Base-by-base conservation (phyloP, 73 alveolate genomes). In the Paramecium sonneborni region DNA sequence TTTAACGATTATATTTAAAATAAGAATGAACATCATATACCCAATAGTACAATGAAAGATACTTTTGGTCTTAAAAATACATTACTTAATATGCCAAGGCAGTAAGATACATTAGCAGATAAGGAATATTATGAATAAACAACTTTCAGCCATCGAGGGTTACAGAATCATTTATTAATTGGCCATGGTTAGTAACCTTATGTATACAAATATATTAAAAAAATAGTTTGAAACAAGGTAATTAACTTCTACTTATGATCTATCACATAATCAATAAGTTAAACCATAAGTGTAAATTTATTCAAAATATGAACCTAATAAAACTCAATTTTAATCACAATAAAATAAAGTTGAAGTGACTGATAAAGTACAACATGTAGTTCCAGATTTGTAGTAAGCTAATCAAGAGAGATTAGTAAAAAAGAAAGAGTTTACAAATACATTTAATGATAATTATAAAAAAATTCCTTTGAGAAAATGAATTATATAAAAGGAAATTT, bases 381-480 rank as follows among this genome's bases (percentile, higher is more conserved):
- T 79, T 4, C 90, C 90, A 43, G 74, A 79, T 79, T 43, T 46
- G 11, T 10, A 44, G 5, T 6, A 79, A 79, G 43, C 48, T 5
- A 76, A 76, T 41, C 15, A 86, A 62, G 82, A 88, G 21, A 88
- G 87, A 24, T 23, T 43, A n/a, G 85, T 56, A 44, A 76, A 57
- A 44, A 44, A 67, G 43, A 88, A 32, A 32, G 94, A 88, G 76
- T 88, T 88, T 35, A 88, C 94, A 28, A 88, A 70, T 28, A 70
- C 94, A 44, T 88, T 62, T 70, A 72, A 88, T 23, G 86, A 88
- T 26, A 70, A 56, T 46, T 52, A 88, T 72, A 88, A 38, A 62
- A 88, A 88, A 88, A 88, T 88, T n/a, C 94, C 94, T 11, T 70
- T 88, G 24, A 88, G 94, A 88, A 88, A 70, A 69, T 88, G 94